Conservation (phyloP, 345 rosid genomes). For the Jatropha curcas region DNA sequence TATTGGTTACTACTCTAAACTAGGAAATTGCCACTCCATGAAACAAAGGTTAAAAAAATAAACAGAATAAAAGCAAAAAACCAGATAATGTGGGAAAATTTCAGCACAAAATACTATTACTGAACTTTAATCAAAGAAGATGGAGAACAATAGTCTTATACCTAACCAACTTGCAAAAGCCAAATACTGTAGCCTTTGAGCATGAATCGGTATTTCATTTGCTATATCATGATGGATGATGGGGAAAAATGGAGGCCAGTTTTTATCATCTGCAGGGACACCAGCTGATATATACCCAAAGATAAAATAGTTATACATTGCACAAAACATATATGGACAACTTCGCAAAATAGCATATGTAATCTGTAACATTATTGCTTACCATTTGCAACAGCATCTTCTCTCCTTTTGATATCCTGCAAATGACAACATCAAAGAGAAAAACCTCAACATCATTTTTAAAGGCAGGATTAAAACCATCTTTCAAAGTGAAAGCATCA, state of each 20-base stretch:
- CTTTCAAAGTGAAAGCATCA: background rate
- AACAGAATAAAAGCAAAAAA: background rate
- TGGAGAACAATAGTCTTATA: constrained; percentile 20
- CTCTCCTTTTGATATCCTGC: constrained; percentile 81
- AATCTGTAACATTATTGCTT: constrained; percentile 17
- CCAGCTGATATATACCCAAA: constrained; percentile 58
- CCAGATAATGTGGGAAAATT: background rate
- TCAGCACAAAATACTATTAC: background rate
- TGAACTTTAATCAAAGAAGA: background rate
- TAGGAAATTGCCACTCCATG: background rate
- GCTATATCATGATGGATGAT: constrained; percentile 97
- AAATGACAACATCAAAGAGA: constrained; percentile 21
- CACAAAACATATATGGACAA: background rate
- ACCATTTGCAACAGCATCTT: constrained; percentile 67
- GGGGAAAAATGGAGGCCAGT: constrained; percentile 96
- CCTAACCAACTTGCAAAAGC: constrained; percentile 99
- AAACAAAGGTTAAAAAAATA: no score
- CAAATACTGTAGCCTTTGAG: constrained; percentile 92
- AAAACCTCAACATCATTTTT: constrained; percentile 8
- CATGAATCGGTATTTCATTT: constrained; percentile 90
- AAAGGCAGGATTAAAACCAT: background rate
- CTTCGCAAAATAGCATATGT: background rate
- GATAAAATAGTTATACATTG: background rate
- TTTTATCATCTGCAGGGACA: constrained; percentile 62
- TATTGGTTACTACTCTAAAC: background rate